phyloP scores from a whole-genome alignment of 2,329 filamentous ascomycete genomes.

The Ambrosiella cleistominuta region DNA sequence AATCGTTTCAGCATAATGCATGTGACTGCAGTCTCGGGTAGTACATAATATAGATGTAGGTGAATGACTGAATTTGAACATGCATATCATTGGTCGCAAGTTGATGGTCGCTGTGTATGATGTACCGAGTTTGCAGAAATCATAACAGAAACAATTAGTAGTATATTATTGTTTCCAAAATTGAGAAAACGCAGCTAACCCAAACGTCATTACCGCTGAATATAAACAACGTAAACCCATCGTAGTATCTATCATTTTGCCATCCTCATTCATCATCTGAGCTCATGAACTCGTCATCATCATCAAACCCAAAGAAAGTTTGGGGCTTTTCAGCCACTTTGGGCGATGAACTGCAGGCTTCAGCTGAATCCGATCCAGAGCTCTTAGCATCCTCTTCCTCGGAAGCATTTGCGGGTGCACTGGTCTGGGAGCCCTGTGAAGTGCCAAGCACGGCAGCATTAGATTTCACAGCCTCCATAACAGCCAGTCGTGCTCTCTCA shows the following conservation, averaged over 20 bases:
- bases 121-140: background rate
- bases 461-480: conserved; percentile 50
- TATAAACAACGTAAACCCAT: background rate
- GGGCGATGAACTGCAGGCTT: conserved; percentile 14
- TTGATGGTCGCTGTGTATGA: background rate
- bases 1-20: background rate
- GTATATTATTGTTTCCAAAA: too few species aligned
- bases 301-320: conserved; percentile 60
- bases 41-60: background rate
- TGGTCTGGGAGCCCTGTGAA: conserved; percentile 30
- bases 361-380: conserved; percentile 13
- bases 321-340: conserved; percentile 18
- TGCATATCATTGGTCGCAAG: background rate
- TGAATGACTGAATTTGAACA: background rate
- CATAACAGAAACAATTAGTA: too few species aligned
- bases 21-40: background rate
- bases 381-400: conserved; percentile 14
- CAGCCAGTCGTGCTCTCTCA: conserved; percentile 64
- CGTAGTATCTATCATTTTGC: background rate
- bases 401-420: background rate
- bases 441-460: conserved; percentile 38
- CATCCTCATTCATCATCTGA: conserved; percentile 29
- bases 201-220: background rate
- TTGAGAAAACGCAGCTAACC: too few species aligned
- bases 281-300: conserved; percentile 57